These are phyloP conservation scores for Amoeboaphelidium protococcarum DNA, from an alignment of 371 early-diverging fungal species.

Conservation along the genomic window DNA sequence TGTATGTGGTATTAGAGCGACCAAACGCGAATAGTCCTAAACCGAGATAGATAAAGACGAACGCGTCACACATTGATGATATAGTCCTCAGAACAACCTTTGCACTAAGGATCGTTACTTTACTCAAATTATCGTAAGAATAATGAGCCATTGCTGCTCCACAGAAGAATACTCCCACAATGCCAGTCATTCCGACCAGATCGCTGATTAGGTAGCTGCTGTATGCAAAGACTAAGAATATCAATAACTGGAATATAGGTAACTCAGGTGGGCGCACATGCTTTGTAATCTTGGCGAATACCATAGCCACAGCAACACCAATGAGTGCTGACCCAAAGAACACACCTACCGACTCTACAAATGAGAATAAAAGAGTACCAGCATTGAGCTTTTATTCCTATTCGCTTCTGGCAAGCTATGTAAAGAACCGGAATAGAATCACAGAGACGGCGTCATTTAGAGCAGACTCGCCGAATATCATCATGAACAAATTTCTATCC, in stretches of 20 bases:
- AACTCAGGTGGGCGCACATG: constrained; percentile 14
- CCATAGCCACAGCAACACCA: constrained; percentile 13
- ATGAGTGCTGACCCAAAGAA: constrained; percentile 16
- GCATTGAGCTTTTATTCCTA: constrained; percentile 4
- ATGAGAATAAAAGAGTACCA: constrained; percentile 13
- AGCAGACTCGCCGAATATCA: constrained; percentile 25
- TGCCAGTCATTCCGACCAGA: constrained; percentile 16
- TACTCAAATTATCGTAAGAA: constrained; percentile 13
- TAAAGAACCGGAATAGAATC: constrained; percentile 23
- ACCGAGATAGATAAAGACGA: constrained; percentile 23
- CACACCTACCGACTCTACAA: constrained; percentile 14
- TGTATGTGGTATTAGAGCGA: constrained; percentile 10
- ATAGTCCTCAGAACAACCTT: constrained; percentile 17
- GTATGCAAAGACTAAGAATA: constrained; percentile 22
- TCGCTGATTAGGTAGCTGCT: constrained; percentile 19
- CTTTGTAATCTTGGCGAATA: constrained; percentile 21
- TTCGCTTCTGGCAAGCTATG: constrained; percentile 8
- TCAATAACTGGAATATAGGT: constrained; percentile 15
- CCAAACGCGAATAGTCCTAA: constrained; percentile 21
- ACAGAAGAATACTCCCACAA: constrained; percentile 21
- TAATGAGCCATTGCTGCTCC: constrained; percentile 25
- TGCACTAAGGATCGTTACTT: constrained; percentile 7
- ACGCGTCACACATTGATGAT: constrained; percentile 16
- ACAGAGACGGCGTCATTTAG: constrained; percentile 25
- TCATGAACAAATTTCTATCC: constrained; percentile 19